phyloP scores from a whole-genome alignment of 1,139 yeast species.

The Kodamaea fungicola region DNA sequence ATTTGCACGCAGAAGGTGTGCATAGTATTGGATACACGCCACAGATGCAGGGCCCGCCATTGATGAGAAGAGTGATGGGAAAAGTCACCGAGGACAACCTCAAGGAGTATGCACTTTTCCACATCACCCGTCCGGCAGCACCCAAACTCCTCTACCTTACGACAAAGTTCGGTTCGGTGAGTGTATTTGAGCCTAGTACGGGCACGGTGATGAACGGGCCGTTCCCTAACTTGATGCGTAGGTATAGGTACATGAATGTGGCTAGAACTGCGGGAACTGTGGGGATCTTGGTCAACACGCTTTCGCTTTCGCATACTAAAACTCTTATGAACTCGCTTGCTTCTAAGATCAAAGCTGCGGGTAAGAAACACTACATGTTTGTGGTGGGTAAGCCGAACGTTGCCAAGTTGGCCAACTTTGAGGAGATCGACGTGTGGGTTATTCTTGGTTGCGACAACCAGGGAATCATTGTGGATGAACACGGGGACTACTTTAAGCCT shows the following conservation, averaged over 20 bases:
- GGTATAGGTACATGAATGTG: conserved; percentile 82
- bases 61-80: conserved; percentile 26
- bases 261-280: conserved; percentile 90
- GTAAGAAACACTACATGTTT: conserved; percentile 87
- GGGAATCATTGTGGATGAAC: conserved; percentile 79
- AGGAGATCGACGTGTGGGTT: conserved; percentile 89
- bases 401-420: conserved; percentile 93
- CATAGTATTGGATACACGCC: conserved; percentile 43
- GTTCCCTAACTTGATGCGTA: conserved; percentile 71
- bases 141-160: conserved; percentile 75
- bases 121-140: conserved; percentile 69
- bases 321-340: conserved; percentile 58
- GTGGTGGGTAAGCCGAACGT: conserved; percentile 99
- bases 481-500: conserved; percentile 81
- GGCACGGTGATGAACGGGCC: conserved; percentile 48
- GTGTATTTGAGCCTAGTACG: conserved; percentile 42
- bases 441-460: conserved; percentile 92
- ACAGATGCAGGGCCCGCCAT: conserved; percentile 2
- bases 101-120: conserved; percentile 54
- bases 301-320: conserved; percentile 72
- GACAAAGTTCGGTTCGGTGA: conserved; percentile 59
- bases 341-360: conserved; percentile 62
- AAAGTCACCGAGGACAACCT: conserved; percentile 19
- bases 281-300: conserved; percentile 86
- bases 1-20: conserved; percentile 35